Evolutionary conservation across 2,329 filamentous ascomycete species (phyloP).

Genomic region (Mycosphaerella sp.): DNA sequence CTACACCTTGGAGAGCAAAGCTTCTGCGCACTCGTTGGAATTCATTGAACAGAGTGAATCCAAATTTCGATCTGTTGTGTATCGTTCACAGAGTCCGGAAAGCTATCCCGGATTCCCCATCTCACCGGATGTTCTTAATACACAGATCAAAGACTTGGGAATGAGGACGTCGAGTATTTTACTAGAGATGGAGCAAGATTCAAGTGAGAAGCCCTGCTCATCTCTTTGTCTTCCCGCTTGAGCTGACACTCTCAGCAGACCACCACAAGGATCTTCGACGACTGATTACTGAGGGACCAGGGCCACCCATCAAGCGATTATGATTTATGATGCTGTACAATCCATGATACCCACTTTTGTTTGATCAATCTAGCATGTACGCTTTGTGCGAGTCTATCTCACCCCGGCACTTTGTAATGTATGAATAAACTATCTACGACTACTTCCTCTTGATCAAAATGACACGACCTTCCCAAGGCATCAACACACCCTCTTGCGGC

Average conservation of each 20-base stretch:
- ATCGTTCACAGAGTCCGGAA: neutral
- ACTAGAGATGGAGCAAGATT: neutral
- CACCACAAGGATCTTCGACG: no score
- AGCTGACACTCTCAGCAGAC: no score
- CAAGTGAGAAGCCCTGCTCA: neutral
- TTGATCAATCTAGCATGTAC: no score
- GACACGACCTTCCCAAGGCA: slow-evolving; percentile 13
- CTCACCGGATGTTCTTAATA: slow-evolving; percentile 3
- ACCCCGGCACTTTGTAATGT: no score
- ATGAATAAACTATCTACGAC: neutral
- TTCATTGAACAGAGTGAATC: neutral
- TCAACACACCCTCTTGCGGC: neutral
- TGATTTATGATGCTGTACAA: no score
- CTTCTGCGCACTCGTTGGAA: neutral
- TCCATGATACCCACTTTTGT: no score
- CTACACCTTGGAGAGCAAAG: neutral
- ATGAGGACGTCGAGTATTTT: neutral
- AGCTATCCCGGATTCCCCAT: slow-evolving; percentile 1
- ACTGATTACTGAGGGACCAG: no score
- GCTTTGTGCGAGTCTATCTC: no score
- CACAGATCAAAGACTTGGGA: neutral
- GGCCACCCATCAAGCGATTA: no score
- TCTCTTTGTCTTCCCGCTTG: no score
- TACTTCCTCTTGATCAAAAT: neutral
- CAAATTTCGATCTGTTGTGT: slow-evolving; percentile 1